Evolutionary conservation across 1,284 basidiomycete genomes (phyloP), one percentile per base, ranked within the genome.

Genomic region (Meira miltonrushii): DNA sequence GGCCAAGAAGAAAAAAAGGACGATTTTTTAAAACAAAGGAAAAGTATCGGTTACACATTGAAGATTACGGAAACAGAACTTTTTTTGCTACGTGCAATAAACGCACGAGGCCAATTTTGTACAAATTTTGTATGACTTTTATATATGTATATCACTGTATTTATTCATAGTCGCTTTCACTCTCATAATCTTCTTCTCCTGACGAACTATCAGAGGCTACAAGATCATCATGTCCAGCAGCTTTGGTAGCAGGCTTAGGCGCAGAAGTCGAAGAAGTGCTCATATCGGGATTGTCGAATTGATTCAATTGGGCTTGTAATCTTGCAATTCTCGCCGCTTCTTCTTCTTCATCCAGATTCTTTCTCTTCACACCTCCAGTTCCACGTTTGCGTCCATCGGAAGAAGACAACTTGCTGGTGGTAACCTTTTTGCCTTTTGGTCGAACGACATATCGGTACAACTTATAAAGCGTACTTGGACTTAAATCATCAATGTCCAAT

Each of bases 371-470:
- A 10, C 75, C 75, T 28, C 75, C 74, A 39, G 73, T 75, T 19
- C 72, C 75, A 12, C 72, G 64, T 62, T 77, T 77, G 44, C 74
- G 64, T 9, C 74, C 74, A 54, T 76, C 74, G 13, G 71, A 60
- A 39, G 72, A 68, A 19, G 65, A 63, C 44, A 69, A 67, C 44
- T 64, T 64, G 52, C 62, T 63, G 12, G 60, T 62, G 17, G 58
- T 51, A 2, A 55, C 48, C 10, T 71, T 66, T 58, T 68, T 66
- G 61, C 74, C 71, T 49, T 70, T 73, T 41, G 75, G 75, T 37
- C 71, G 65, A 55, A 78, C 75, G 39, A 78, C 75, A 48, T 75
- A 76, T 56, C 69, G 69, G 68, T 78, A 77, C 59, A 78, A 66
- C 65, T 72, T 75, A 67, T 76, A 78, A 58, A 78, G 70, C 49